phyloP scores from a whole-genome alignment of 2,329 filamentous ascomycete genomes.

The Lasiodiplodia gonubiensis region DNA sequence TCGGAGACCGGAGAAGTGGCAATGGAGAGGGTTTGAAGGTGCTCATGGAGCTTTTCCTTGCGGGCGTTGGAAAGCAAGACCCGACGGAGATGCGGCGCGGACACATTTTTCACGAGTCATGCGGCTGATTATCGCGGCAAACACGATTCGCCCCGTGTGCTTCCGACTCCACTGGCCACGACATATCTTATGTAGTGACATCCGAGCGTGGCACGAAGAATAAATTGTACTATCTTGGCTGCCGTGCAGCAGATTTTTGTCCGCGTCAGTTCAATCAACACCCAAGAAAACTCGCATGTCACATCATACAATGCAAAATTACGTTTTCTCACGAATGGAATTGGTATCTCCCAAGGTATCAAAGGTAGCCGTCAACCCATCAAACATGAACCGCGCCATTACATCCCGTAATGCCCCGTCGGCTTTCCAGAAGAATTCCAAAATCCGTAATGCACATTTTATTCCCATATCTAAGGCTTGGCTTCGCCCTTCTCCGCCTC shows the following conservation, averaged over 20 bases:
- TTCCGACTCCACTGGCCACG: not conserved
- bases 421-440: not conserved
- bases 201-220: not conserved
- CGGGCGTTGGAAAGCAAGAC: not conserved
- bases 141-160: not conserved
- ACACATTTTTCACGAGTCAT: constrained; percentile 12
- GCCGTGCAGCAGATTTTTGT: too few species aligned
- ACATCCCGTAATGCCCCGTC: not conserved
- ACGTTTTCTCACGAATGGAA: not conserved
- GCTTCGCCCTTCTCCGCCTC: constrained; percentile 9
- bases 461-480: not conserved
- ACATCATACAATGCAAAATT: not conserved
- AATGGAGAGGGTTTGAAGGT: not conserved
- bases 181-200: not conserved
- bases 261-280: not conserved
- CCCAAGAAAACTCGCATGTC: not conserved
- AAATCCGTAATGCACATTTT: not conserved
- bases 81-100: not conserved
- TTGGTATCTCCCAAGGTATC: not conserved
- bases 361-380: not conserved
- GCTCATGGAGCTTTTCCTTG: not conserved
- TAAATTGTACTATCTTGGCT: not conserved
- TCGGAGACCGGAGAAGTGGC: not conserved
- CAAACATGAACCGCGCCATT: not conserved
- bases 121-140: not conserved